Conservation (phyloP, 192 early-diverging fungal species). For the Martensiomyces pterosporus region DNA sequence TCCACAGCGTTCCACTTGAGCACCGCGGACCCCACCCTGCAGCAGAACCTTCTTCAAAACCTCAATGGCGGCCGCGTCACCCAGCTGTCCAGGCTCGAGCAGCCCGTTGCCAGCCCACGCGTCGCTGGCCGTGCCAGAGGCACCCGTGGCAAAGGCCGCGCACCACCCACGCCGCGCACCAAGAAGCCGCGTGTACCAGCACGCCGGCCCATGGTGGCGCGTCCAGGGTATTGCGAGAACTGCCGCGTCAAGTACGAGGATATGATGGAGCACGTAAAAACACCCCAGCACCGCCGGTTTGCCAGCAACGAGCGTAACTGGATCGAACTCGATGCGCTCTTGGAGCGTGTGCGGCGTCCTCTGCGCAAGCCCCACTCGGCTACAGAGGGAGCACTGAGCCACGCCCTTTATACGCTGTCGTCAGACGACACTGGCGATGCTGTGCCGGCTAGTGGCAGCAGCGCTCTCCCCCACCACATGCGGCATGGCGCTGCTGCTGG, state of each 20-base stretch:
- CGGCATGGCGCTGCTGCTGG: no score
- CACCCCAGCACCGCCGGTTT: constrained; percentile 41
- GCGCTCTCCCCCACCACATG: constrained; percentile 3
- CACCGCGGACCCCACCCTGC: constrained; percentile 29
- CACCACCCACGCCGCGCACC: constrained; percentile 34
- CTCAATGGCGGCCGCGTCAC: constrained; percentile 45
- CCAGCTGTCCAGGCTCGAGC: constrained; percentile 42
- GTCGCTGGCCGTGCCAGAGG: neutral
- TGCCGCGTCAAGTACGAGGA: constrained; percentile 49
- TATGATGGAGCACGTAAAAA: constrained; percentile 42
- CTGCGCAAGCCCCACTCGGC: constrained; percentile 7
- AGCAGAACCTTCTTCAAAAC: constrained; percentile 43
- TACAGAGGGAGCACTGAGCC: neutral
- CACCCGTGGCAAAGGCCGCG: constrained; percentile 12
- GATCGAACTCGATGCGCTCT: constrained; percentile 38
- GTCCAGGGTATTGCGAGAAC: constrained; percentile 52
- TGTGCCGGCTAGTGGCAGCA: constrained; percentile 2
- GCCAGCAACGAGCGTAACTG: constrained; percentile 46
- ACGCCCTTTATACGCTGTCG: constrained; percentile 22
- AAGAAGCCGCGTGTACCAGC: constrained; percentile 35
- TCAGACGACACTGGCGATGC: constrained; percentile 26
- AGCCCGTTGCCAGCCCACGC: constrained; percentile 22
- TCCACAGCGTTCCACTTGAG: constrained; percentile 40
- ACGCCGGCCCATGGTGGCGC: constrained; percentile 28
- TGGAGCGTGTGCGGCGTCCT: constrained; percentile 33